phyloP scores from a whole-genome alignment of 768 basidiomycete species.

The Suillus plorans region DNA sequence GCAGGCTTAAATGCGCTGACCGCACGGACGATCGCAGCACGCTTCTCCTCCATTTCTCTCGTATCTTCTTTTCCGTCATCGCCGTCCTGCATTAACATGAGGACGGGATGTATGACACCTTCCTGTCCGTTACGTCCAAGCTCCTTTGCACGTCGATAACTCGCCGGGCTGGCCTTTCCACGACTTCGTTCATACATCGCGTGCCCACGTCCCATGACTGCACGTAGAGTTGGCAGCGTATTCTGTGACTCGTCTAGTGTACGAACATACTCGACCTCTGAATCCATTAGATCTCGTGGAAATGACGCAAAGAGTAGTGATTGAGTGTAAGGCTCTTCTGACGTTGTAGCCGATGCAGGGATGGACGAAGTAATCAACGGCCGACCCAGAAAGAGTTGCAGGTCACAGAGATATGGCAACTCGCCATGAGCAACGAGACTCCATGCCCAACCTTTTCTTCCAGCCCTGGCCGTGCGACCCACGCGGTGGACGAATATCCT shows the following conservation, averaged over 20 bases:
- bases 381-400: conserved; percentile 88
- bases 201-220: conserved; percentile 88
- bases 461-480: conserved; percentile 94
- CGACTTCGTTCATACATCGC: conserved; percentile 93
- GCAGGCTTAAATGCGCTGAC: conserved; percentile 81
- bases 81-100: conserved; percentile 42
- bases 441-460: conserved; percentile 95
- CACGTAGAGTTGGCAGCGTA: conserved; percentile 62
- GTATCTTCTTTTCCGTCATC: conserved; percentile 42
- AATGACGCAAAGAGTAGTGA: conserved; percentile 81
- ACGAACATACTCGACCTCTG: conserved; percentile 79
- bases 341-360: conserved; percentile 35
- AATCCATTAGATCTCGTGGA: conserved; percentile 75
- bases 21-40: conserved; percentile 65
- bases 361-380: conserved; percentile 56
- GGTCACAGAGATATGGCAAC: conserved; percentile 86
- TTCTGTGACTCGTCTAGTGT: conserved; percentile 64
- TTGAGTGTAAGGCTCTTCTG: conserved; percentile 67
- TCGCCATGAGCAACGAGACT: conserved; percentile 86
- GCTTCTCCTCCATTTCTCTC: conserved; percentile 36
- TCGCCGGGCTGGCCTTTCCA: conserved; percentile 83
- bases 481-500: conserved; percentile 96
- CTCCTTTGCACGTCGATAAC: conserved; percentile 87
- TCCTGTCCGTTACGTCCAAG: conserved; percentile 63
- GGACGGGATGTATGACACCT: conserved; percentile 70